Percentiles rank a stretch among this genome's conserved stretches.
phyloP scores from a whole-genome alignment of 306 rosid species.

The Cucumis hystrix region DNA sequence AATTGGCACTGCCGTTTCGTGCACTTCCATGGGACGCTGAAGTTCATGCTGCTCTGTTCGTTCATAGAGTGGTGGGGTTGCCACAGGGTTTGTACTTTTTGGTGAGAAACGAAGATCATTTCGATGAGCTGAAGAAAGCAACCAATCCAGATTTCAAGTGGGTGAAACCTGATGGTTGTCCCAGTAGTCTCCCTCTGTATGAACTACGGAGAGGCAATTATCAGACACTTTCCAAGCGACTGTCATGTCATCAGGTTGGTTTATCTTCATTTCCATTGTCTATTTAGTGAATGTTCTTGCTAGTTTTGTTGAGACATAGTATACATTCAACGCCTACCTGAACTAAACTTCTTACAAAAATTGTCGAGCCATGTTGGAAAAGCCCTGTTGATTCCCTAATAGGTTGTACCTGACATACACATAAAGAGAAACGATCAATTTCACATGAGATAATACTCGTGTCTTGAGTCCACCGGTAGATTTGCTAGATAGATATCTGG shows the following conservation, averaged over 20 bases:
- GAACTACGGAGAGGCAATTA: constrained; percentile 46
- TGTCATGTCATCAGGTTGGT: constrained; percentile 80
- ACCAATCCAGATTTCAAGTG: constrained; percentile 50
- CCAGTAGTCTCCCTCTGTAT: constrained; percentile 58
- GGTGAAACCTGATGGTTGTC: constrained; percentile 79
- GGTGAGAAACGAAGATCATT: constrained; percentile 73
- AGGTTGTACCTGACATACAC: background rate
- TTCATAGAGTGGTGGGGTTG: constrained; percentile 75
- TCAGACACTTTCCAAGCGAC: constrained; percentile 33
- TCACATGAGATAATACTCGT: background rate
- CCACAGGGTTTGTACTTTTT: constrained; percentile 71
- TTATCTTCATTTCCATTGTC: background rate
- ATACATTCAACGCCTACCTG: background rate
- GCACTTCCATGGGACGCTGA: constrained; percentile 81
- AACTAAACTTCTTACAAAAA: background rate
- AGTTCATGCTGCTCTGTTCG: constrained; percentile 87
- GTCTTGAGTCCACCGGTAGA: background rate
- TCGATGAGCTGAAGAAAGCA: constrained; percentile 51
- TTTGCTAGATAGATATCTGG: background rate
- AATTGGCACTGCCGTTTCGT: constrained; percentile 51
- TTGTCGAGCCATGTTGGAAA: background rate
- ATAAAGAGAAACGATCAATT: background rate
- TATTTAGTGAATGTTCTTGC: background rate
- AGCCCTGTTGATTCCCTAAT: background rate
- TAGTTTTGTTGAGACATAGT: background rate